Base-by-base conservation (phyloP, 257 asterid species). In the Linderniella brevidens region DNA sequence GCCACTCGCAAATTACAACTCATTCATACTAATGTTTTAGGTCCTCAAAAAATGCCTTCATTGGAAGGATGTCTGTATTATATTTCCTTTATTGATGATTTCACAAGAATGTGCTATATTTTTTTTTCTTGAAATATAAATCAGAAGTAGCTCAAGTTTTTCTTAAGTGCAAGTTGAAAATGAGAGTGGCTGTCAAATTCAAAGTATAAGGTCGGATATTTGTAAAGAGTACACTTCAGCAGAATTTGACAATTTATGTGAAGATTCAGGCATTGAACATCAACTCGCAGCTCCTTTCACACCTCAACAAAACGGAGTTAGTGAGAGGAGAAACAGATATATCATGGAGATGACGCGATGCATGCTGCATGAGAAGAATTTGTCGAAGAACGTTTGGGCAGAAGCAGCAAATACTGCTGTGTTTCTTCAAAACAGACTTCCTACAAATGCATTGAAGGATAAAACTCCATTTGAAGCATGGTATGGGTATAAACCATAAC, bases 51-150 rank as follows among this genome's bases (percentile, higher is more conserved):
- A 36, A 37, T 29, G 7, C 4, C 9, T 8, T 11, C 46, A 8
- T 4, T 36, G 5, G 17, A 13, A 32, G 56, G 56, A 0, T 35
- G 17, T 9, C 37, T 12, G 1, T 51, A 51, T 51, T 51, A 35
- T 37, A 20, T 51, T 3, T 0, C 17, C 1, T 51, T 51, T 37
- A 37, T 37, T 9, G 56, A 51, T 51, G 56, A 51, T 17, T 37
- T 51, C 12, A 13, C 45, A 0, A 14, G 41, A 11, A 29, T 37
- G 39, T 13, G 46, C 18, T 36, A 44, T 44, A 45, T 51, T 2
- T 51, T n/a, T n/a, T 35, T 16, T 37, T 51, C 14, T 14, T 51
- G 29, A 51, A 51, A 35, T 4, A 37, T 0, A 51, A 37, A 51
- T 36, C 46, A 5, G 32, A 51, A 15, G 56, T 37, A 3, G 15